Conservation (phyloP, 2,329 filamentous ascomycete genomes). For the Trichophyton simii region DNA sequence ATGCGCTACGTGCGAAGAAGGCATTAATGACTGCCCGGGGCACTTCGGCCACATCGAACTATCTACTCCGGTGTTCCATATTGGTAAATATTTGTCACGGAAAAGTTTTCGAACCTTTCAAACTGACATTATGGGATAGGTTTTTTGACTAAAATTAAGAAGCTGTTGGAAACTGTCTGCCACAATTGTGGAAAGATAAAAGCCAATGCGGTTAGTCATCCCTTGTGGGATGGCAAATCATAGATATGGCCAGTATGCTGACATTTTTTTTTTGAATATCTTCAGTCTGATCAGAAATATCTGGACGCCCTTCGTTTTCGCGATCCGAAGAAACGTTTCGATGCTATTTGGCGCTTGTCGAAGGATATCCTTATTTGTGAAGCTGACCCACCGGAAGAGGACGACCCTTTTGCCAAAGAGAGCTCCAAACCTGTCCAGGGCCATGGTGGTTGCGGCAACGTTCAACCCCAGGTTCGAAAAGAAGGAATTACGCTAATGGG, state of each 20-base stretch:
- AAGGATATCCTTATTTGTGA: conserved; percentile 80
- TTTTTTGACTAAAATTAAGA: conserved; percentile 98
- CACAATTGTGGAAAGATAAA: conserved; percentile 97
- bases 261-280: conserved; percentile 22
- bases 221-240: conserved; percentile 45
- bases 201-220: conserved; percentile 90
- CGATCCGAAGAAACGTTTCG: conserved; percentile 90
- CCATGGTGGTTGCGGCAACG: conserved; percentile 89
- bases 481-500: conserved; percentile 71
- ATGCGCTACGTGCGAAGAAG: conserved; percentile 92
- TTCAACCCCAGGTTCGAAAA: conserved; percentile 76
- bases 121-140: conserved; percentile 42
- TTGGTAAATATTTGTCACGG: conserved; percentile 37
- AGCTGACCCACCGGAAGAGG: conserved; percentile 56
- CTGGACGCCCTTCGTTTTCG: conserved; percentile 67
- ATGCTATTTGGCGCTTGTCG: conserved; percentile 80
- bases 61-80: conserved; percentile 88
- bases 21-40: conserved; percentile 89
- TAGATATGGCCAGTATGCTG: conserved; percentile 38
- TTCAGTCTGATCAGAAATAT: conserved; percentile 74
- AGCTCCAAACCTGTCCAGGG: conserved; percentile 39
- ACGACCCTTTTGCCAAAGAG: conserved; percentile 58
- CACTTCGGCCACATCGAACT: conserved; percentile 99
- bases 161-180: conserved; percentile 96
- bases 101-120: neutral